phyloP scores from a whole-genome alignment of 2,329 filamentous ascomycete genomes.

The Penicillium thymicola region DNA sequence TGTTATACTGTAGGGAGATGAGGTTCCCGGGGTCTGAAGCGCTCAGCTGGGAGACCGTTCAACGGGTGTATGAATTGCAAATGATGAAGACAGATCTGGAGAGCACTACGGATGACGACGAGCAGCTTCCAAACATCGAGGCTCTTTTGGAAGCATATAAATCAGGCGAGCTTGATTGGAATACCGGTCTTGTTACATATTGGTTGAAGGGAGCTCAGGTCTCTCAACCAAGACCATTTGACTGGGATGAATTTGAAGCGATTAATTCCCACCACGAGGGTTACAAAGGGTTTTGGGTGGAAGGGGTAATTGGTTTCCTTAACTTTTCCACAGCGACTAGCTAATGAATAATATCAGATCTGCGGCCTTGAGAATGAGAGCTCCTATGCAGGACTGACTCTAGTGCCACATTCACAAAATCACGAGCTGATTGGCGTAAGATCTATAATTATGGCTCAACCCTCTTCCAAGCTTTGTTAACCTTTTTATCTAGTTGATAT shows the following conservation, averaged over 20 bases:
- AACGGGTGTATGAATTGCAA: not conserved
- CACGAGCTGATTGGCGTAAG: not conserved
- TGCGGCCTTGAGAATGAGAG: not conserved
- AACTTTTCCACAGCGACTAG: accelerated
- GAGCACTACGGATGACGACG: not conserved
- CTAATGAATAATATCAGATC: not conserved
- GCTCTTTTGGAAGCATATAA: not conserved
- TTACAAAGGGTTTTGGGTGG: not conserved
- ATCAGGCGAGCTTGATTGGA: not conserved
- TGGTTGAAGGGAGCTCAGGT: not conserved
- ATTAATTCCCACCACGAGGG: not conserved
- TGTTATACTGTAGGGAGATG: not conserved
- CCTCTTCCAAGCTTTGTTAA: not conserved
- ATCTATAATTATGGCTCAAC: not conserved
- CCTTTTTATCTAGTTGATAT: not conserved
- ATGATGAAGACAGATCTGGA: not conserved
- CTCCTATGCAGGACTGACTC: not conserved
- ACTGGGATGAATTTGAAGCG: constrained; percentile 5
- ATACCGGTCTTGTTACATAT: not conserved
- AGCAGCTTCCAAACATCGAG: not conserved
- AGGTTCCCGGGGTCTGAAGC: not conserved
- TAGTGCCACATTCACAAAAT: accelerated
- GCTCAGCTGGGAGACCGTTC: not conserved
- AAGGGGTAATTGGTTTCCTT: not conserved
- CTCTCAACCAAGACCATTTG: constrained; percentile 1